A percentile compares a stretch with the other conserved stretches of the same genome.
These are phyloP conservation scores for Acacia crassicarpa DNA, from an alignment of 306 rosid species.

Conservation along the genomic window DNA sequence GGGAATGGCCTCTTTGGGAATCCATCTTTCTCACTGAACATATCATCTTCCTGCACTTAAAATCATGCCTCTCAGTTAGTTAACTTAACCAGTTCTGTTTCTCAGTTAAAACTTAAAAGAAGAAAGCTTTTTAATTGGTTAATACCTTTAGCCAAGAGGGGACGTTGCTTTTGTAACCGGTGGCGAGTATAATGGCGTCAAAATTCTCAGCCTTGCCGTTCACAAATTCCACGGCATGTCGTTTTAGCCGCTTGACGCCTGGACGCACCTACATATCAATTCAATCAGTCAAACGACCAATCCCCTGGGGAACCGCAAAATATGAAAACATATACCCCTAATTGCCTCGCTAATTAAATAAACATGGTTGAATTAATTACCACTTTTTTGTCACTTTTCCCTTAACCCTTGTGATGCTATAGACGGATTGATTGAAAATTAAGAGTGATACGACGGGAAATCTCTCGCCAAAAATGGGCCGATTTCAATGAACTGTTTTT, in stretches of 20 bases:
- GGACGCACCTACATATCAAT: constrained; percentile 55
- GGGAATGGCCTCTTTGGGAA: constrained; percentile 67
- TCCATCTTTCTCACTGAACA: constrained; percentile 77
- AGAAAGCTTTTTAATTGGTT: background rate
- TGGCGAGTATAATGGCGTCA: constrained; percentile 74
- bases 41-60: constrained; percentile 56
- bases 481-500: background rate
- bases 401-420: background rate
- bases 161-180: constrained; percentile 87
- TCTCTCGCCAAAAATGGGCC: background rate
- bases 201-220: constrained; percentile 54
- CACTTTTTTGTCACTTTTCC: background rate
- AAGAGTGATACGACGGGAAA: constrained; percentile 2
- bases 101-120: background rate
- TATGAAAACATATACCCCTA: no score
- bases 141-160: constrained; percentile 90
- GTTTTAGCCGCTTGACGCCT: constrained; percentile 61
- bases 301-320: background rate
- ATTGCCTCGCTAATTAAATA: background rate
- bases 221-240: constrained; percentile 54
- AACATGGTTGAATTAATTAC: constrained; percentile 6
- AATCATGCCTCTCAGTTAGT: background rate
- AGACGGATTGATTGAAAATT: constrained; percentile 18
- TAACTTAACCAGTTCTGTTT: background rate
- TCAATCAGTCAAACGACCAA: constrained; percentile 1